Evolutionary conservation across 371 early-diverging fungal genomes (phyloP).

Genomic region (Mucor piriformis): DNA sequence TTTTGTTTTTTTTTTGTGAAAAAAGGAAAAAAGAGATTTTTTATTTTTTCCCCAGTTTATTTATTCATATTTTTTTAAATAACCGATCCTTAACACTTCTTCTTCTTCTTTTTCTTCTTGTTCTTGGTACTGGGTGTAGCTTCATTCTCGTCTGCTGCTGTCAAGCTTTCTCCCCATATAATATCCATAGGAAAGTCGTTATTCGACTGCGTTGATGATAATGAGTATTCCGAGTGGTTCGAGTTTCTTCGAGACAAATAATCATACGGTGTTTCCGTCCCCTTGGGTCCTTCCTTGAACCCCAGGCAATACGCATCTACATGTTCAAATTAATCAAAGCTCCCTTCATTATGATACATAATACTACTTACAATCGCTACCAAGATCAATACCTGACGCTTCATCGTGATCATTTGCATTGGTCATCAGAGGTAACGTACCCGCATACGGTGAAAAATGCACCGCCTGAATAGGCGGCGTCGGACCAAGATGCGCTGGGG

Average conservation of each 20-base stretch:
- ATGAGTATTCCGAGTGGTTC: slow-evolving; percentile 28
- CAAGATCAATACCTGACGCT: slow-evolving; percentile 37
- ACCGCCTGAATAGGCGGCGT: slow-evolving; percentile 42
- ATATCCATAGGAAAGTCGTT: slow-evolving; percentile 26
- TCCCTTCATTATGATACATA: neutral
- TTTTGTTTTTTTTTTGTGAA: neutral
- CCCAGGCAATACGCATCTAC: slow-evolving; percentile 49
- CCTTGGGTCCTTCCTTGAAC: slow-evolving; percentile 31
- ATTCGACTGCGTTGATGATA: slow-evolving; percentile 15
- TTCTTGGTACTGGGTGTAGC: neutral
- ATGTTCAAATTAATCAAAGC: neutral
- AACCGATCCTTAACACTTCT: neutral
- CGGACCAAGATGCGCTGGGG: slow-evolving; percentile 52
- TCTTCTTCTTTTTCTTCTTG: neutral
- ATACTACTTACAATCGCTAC: slow-evolving; percentile 39
- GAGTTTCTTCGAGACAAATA: slow-evolving; percentile 38
- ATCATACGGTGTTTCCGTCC: slow-evolving; percentile 30
- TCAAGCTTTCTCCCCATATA: slow-evolving; percentile 31
- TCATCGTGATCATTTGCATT: slow-evolving; percentile 26
- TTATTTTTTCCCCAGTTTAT: too few relatives aligned
- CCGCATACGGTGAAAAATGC: slow-evolving; percentile 40
- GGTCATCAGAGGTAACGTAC: slow-evolving; percentile 39
- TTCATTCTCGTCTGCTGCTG: neutral
- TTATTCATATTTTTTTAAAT: too few relatives aligned
- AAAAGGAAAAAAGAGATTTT: neutral